A percentile compares a stretch with the other conserved stretches of the same genome.
phyloP scores from a whole-genome alignment of 345 rosid species.

The Rhodamnia argentea region DNA sequence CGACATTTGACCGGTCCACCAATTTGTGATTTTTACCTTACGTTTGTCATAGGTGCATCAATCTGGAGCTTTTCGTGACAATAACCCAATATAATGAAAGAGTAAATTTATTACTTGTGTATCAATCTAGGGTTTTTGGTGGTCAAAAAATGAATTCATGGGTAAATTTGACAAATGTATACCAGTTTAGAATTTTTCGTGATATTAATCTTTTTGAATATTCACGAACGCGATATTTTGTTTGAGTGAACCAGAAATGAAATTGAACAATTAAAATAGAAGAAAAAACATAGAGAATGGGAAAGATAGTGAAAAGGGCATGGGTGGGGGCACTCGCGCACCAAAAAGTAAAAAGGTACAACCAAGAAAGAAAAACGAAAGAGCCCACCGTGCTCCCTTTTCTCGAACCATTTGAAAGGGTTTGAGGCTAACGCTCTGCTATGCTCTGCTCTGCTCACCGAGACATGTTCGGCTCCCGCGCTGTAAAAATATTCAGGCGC shows the following conservation, averaged over 20 bases:
- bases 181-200: no score
- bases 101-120: no score
- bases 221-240: neutral
- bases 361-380: neutral
- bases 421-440: neutral
- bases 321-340: neutral
- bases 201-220: neutral
- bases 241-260: neutral
- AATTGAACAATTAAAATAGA: neutral
- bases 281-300: neutral
- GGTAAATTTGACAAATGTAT: no score
- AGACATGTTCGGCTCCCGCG: neutral
- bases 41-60: no score
- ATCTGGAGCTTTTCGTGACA: no score
- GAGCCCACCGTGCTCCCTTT: neutral
- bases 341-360: neutral
- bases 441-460: neutral
- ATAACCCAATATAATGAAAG: no score
- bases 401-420: neutral
- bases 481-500: no score
- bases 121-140: no score
- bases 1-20: no score
- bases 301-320: neutral
- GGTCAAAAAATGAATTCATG: no score
- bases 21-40: no score